These are phyloP conservation scores for Nigrospora sphaerica DNA, from an alignment of 2,329 filamentous ascomycete species.

Conservation along the genomic window DNA sequence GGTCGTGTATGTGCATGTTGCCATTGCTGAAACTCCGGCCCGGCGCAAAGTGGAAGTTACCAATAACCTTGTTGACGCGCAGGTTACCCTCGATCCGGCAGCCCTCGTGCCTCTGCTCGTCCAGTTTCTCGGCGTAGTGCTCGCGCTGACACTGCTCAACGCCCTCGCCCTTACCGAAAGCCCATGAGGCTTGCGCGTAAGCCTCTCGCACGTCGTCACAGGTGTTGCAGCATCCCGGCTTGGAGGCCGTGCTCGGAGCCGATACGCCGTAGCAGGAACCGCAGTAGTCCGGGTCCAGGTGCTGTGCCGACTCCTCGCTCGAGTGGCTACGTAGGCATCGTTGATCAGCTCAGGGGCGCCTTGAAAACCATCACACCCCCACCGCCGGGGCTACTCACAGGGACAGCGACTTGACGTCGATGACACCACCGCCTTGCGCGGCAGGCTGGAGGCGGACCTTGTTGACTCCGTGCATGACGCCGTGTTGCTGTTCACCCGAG, in stretches of 20 bases:
- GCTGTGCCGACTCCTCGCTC: constrained; percentile 59
- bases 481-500: constrained; percentile 91
- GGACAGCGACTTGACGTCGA: constrained; percentile 62
- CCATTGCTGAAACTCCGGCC: constrained; percentile 93
- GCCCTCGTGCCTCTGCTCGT: constrained; percentile 82
- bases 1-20: constrained; percentile 95
- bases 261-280: constrained; percentile 86
- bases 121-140: constrained; percentile 84
- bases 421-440: constrained; percentile 67
- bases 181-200: constrained; percentile 84
- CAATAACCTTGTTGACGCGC: constrained; percentile 95
- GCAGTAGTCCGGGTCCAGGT: constrained; percentile 89
- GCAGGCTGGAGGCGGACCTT: constrained; percentile 76
- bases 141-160: constrained; percentile 95
- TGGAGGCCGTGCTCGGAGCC: constrained; percentile 62
- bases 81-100: constrained; percentile 90
- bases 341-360: too few relatives aligned
- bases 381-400: constrained; percentile 41
- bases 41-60: constrained; percentile 97
- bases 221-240: constrained; percentile 91
- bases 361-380: too few relatives aligned
- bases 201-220: constrained; percentile 96
- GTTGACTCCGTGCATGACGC: constrained; percentile 84
- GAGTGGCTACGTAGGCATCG: constrained; percentile 43
- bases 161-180: constrained; percentile 83